Evolutionary conservation across 2,329 filamentous ascomycete species (phyloP).

Genomic region (Penicillium freii): DNA sequence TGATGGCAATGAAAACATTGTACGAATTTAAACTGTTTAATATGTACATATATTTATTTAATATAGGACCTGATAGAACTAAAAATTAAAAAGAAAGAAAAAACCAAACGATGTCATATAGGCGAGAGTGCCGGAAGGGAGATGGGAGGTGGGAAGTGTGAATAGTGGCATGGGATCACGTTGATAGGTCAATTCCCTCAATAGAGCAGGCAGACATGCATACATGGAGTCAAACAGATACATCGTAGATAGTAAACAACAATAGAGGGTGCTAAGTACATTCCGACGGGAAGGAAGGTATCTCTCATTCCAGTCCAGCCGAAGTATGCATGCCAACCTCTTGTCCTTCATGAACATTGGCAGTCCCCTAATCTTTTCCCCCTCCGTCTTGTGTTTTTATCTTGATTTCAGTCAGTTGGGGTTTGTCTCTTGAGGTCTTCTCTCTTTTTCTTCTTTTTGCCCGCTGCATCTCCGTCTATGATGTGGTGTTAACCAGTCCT

Average conservation of each 20-base stretch:
- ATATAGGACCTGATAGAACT: background rate
- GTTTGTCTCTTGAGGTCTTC: background rate
- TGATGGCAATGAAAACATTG: background rate
- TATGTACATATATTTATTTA: background rate
- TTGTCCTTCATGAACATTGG: background rate
- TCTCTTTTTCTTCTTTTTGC: background rate
- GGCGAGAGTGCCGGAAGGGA: background rate
- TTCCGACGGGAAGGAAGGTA: conserved; percentile 6
- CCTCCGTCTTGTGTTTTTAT: background rate
- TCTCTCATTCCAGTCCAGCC: conserved; percentile 4
- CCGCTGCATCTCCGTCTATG: background rate
- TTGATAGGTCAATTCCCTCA: background rate
- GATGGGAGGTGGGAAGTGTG: background rate
- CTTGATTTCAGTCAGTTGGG: background rate
- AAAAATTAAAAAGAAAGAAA: background rate
- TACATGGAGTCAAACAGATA: background rate
- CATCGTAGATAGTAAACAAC: background rate
- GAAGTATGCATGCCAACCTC: conserved; percentile 4
- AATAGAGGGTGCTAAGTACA: background rate
- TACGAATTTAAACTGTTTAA: background rate
- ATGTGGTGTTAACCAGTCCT: conserved; percentile 7
- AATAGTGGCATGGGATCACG: background rate
- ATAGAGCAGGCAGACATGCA: background rate
- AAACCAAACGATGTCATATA: background rate
- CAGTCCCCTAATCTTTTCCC: background rate